These are phyloP conservation scores for Dothistroma pini DNA, from an alignment of 2,329 filamentous ascomycete genomes.

Conservation along the genomic window DNA sequence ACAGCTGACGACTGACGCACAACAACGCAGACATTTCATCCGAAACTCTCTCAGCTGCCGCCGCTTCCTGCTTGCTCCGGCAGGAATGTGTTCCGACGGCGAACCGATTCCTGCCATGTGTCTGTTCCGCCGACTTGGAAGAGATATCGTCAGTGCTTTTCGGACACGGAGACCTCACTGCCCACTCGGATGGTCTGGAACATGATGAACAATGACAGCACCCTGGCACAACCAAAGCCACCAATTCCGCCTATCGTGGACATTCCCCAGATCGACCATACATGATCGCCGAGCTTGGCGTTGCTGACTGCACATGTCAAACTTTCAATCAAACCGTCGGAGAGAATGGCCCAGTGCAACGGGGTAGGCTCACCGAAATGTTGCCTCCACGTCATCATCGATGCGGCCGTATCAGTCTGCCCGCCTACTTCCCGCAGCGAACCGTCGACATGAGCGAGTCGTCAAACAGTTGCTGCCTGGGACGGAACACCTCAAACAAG, in stretches of 20 bases:
- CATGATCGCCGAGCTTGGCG: neutral
- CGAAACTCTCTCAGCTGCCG: neutral
- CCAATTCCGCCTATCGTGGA: neutral
- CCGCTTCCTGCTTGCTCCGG: neutral
- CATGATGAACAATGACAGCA: neutral
- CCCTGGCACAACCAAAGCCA: neutral
- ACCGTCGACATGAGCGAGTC: neutral
- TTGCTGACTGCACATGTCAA: neutral
- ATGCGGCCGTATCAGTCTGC: neutral
- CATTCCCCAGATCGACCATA: neutral
- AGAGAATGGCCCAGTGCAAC: too few relatives aligned
- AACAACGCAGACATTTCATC: neutral
- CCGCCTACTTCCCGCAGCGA: too few relatives aligned
- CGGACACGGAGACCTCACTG: neutral
- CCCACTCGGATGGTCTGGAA: neutral
- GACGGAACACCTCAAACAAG: neutral
- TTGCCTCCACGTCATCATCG: neutral
- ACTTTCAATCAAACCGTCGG: too few relatives aligned
- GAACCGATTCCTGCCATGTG: neutral
- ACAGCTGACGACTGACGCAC: neutral
- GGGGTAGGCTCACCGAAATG: neutral
- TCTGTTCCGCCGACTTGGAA: neutral
- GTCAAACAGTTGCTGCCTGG: neutral
- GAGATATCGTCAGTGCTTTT: neutral
- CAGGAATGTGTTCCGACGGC: neutral